Conservation (phyloP, 2,329 filamentous ascomycete genomes). For the Claviceps spartinae region DNA sequence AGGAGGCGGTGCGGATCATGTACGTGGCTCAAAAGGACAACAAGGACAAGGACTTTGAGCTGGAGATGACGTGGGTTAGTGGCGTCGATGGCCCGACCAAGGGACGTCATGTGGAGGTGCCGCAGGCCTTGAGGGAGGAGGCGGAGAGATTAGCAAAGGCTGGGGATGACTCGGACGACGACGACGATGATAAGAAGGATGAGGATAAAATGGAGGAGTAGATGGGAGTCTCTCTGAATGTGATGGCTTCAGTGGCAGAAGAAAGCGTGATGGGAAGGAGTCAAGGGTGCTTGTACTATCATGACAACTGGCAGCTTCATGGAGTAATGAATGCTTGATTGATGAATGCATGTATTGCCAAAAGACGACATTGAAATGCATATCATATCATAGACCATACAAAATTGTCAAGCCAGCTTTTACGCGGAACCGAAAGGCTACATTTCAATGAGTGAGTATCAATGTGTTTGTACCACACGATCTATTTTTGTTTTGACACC, state of each 20-base stretch:
- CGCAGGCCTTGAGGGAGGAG: constrained; percentile 79
- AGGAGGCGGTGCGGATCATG: constrained; percentile 93
- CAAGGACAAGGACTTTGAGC: constrained; percentile 99
- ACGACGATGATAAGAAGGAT: constrained; percentile 52
- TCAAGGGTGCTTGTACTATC: constrained; percentile 20
- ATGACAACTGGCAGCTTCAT: constrained; percentile 18
- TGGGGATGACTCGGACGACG: constrained; percentile 74
- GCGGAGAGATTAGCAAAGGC: constrained; percentile 88
- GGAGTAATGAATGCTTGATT: constrained; percentile 21
- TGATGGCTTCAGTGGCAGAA: neutral
- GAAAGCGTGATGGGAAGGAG: neutral
- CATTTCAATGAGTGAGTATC: too few species aligned
- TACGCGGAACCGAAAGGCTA: too few species aligned
- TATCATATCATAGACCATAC: too few species aligned
- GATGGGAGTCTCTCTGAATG: constrained; percentile 10
- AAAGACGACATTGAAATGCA: too few species aligned
- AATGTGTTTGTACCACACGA: too few species aligned
- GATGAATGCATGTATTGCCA: neutral
- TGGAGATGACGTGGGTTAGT: constrained; percentile 99
- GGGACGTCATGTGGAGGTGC: constrained; percentile 85
- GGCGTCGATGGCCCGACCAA: constrained; percentile 73
- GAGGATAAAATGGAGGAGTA: constrained; percentile 87
- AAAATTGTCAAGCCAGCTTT: too few species aligned
- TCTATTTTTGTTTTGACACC: too few species aligned
- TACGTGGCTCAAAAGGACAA: constrained; percentile 96